These are phyloP conservation scores for Lipomyces starkeyi DNA, from an alignment of 805 yeast species.

Conservation along the genomic window DNA sequence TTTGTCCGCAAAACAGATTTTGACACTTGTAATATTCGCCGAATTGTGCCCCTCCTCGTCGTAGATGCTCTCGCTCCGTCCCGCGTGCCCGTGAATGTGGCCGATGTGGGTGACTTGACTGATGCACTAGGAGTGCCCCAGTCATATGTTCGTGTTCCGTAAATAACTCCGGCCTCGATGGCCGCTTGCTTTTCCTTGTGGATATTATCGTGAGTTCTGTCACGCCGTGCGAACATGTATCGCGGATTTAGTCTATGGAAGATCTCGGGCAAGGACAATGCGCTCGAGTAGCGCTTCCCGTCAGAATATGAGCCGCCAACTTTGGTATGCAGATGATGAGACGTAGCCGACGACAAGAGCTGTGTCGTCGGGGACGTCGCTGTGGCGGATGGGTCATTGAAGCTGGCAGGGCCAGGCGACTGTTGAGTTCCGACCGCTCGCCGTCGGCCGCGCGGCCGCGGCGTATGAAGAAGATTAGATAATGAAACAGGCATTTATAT, in stretches of 20 bases:
- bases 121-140: constrained; percentile 50
- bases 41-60: constrained; percentile 13
- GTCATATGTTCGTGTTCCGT: constrained; percentile 57
- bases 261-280: background rate
- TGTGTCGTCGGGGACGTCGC: background rate
- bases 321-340: background rate
- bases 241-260: background rate
- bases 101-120: constrained; percentile 9
- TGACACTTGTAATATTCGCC: constrained; percentile 19
- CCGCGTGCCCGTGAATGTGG: background rate
- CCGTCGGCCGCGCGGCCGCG: background rate
- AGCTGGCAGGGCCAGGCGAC: background rate
- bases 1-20: constrained; percentile 13
- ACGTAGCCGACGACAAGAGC: background rate
- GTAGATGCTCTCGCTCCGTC: background rate
- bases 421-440: background rate
- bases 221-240: background rate
- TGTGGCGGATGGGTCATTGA: background rate
- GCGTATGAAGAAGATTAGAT: background rate
- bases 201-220: background rate
- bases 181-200: constrained; percentile 19
- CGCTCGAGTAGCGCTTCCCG: background rate
- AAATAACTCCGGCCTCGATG: constrained; percentile 45
- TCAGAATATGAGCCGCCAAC: background rate
- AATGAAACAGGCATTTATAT: background rate